Conservation (phyloP, 345 rosid genomes). For the Isatis tinctoria region DNA sequence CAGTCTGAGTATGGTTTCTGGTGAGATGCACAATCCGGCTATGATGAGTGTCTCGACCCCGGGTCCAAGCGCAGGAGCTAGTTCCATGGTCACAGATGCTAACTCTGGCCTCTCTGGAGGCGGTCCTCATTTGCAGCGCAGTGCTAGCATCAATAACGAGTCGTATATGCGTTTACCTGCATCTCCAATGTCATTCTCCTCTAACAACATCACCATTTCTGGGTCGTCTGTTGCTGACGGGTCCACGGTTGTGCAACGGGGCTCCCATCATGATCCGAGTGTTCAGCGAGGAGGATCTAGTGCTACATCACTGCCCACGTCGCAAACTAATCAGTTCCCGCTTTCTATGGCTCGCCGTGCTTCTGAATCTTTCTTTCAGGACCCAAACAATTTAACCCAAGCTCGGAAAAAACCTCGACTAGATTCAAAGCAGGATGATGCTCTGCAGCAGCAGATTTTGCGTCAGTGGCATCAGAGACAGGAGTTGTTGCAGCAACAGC, state of each 20-base stretch:
- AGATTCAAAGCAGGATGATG: constrained; percentile 87
- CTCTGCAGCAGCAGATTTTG: constrained; percentile 75
- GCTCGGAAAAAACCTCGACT: constrained; percentile 75
- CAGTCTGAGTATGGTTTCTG: constrained; percentile 68
- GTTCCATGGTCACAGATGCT: constrained; percentile 94
- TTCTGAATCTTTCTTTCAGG: constrained; percentile 70
- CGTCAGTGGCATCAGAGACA: constrained; percentile 85
- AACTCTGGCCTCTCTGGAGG: constrained; percentile 82
- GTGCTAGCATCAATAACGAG: constrained; percentile 91
- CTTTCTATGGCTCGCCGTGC: constrained; percentile 57
- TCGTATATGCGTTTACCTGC: constrained; percentile 96
- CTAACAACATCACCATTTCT: constrained; percentile 87
- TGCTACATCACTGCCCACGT: constrained; percentile 61
- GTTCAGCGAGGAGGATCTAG: constrained; percentile 72
- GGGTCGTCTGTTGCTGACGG: constrained; percentile 88
- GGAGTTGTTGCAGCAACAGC: constrained; percentile 59
- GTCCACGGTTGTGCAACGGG: constrained; percentile 69
- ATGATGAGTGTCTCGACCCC: constrained; percentile 86
- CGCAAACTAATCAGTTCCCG: constrained; percentile 59
- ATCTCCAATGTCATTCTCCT: constrained; percentile 87
- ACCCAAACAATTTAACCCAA: constrained; percentile 58
- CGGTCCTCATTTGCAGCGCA: constrained; percentile 86
- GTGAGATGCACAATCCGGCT: constrained; percentile 73
- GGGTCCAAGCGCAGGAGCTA: constrained; percentile 91
- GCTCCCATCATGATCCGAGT: constrained; percentile 59